Base-by-base conservation (phyloP, 192 early-diverging fungal genomes). In the Linnemannia zychae region DNA sequence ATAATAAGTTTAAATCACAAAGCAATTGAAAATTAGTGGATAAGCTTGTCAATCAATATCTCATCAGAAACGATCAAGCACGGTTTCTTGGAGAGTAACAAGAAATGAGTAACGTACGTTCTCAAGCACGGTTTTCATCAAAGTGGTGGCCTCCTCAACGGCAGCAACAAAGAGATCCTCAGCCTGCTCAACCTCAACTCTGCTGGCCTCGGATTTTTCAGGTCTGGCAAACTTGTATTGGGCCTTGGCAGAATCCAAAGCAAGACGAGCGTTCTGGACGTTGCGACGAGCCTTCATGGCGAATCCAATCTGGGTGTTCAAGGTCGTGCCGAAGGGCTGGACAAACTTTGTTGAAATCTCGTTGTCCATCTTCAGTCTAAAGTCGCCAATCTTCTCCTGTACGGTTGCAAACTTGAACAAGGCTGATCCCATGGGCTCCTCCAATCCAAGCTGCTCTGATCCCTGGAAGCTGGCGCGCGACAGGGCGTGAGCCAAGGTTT, bases 161-260 rank as follows among this genome's bases (percentile, higher is more conserved):
- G 96, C 95, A 18, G 94, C 95, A 11, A 99, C 97, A 93, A 99
- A 99, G 71, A 95, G 93, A 90, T 99, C 98, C 87, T 99, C 97
- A 22, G 96, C 94, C 48, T 93, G 89, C 82, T 97, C 96, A n/a
- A 98, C 95, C 72, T 98, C 97, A 7, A 91, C 80, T 34, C 96
- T 91, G 33, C 92, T 92, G 44, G 89, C 93, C 49, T 98, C 97
- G 12, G 92, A 93, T 37, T 88, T 86, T 44, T 95, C 93, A 15
- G 96, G 93, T 36, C 86, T 86, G 1, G 95, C 94, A 24, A 92
- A 89, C 87, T 96, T 93, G 72, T 97, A 92, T 33, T 92, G 88
- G 7, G 92, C 88, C 86, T 98, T 97, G 76, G 93, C 93, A 7
- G 97, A 93, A 88, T 99, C 98, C 86, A 99, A 91, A 0, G 93